These are phyloP conservation scores for Skeletonema costatum DNA, from an alignment of 108 stramenopile genomes.

Conservation along the genomic window DNA sequence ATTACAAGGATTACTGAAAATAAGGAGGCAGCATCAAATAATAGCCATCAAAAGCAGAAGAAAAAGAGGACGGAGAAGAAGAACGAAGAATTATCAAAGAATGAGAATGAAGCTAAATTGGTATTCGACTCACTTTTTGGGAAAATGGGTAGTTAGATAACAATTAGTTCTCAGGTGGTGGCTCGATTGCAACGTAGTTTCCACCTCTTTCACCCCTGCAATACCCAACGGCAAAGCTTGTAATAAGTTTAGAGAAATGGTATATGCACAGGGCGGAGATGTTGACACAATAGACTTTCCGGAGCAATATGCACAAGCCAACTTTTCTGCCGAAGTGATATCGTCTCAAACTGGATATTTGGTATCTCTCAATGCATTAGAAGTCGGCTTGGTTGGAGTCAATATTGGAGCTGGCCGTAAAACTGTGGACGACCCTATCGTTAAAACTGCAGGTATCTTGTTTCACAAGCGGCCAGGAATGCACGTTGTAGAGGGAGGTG, in stretches of 20 bases:
- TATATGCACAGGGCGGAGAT: slow-evolving; percentile 80
- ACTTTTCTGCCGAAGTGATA: slow-evolving; percentile 27
- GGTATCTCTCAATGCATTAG: slow-evolving; percentile 55
- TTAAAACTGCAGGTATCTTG: slow-evolving; percentile 63
- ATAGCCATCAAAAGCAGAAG: too few species aligned
- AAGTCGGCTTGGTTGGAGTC: slow-evolving; percentile 60
- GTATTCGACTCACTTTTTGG: too few species aligned
- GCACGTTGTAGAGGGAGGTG: slow-evolving; percentile 52
- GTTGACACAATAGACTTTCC: slow-evolving; percentile 36
- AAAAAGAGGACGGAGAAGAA: too few species aligned
- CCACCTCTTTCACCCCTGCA: slow-evolving; percentile 34
- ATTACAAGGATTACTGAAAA: too few species aligned
- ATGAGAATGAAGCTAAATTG: too few species aligned
- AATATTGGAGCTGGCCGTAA: slow-evolving; percentile 75
- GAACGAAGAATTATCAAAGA: too few species aligned
- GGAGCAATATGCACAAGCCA: slow-evolving; percentile 35
- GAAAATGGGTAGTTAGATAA: too few species aligned
- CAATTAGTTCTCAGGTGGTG: slow-evolving; percentile 53
- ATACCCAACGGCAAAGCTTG: slow-evolving; percentile 76
- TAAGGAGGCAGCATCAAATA: too few species aligned
- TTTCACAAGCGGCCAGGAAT: slow-evolving; percentile 63
- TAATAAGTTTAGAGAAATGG: slow-evolving; percentile 74
- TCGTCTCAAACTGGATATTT: slow-evolving; percentile 50
- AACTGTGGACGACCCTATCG: slow-evolving; percentile 60
- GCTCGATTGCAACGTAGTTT: slow-evolving; percentile 55